phyloP scores from a whole-genome alignment of 78 protist species.

The slime mould (Dictyostelium discoideum) region DNA sequence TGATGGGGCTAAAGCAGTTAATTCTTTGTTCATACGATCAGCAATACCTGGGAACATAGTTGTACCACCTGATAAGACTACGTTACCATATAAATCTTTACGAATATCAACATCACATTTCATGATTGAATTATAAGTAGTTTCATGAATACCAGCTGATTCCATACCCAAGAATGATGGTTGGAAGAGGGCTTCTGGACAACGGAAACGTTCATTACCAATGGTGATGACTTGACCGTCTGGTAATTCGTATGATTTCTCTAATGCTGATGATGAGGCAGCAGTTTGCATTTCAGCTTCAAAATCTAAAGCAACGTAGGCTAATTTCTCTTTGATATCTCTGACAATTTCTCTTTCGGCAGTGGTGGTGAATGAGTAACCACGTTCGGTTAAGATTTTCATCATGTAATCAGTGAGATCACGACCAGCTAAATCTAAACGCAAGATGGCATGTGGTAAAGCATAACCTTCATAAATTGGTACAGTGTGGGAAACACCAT shows the following conservation, averaged over 20 bases:
- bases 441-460: slow-evolving; percentile 84
- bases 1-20: slow-evolving; percentile 69
- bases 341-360: slow-evolving; percentile 23
- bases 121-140: slow-evolving; percentile 64
- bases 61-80: slow-evolving; percentile 95
- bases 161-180: slow-evolving; percentile 91
- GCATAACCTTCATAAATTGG: slow-evolving; percentile 94
- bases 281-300: slow-evolving; percentile 73
- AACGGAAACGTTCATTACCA: slow-evolving; percentile 91
- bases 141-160: slow-evolving; percentile 75
- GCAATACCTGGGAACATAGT: slow-evolving; percentile 70
- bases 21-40: slow-evolving; percentile 68
- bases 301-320: slow-evolving; percentile 31
- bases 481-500: slow-evolving; percentile 88
- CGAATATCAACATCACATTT: slow-evolving; percentile 80
- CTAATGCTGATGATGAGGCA: slow-evolving; percentile 58
- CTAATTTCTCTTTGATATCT: slow-evolving; percentile 91
- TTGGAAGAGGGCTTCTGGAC: slow-evolving; percentile 93
- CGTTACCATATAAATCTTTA: slow-evolving; percentile 54
- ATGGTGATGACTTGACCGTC: slow-evolving; percentile 82
- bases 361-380: slow-evolving; percentile 81
- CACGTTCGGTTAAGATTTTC: slow-evolving; percentile 76
- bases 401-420: slow-evolving; percentile 91
- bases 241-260: slow-evolving; percentile 80
- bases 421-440: slow-evolving; percentile 83